Conservation (phyloP, 306 rosid genomes). For the Lathyrus aphaca region DNA sequence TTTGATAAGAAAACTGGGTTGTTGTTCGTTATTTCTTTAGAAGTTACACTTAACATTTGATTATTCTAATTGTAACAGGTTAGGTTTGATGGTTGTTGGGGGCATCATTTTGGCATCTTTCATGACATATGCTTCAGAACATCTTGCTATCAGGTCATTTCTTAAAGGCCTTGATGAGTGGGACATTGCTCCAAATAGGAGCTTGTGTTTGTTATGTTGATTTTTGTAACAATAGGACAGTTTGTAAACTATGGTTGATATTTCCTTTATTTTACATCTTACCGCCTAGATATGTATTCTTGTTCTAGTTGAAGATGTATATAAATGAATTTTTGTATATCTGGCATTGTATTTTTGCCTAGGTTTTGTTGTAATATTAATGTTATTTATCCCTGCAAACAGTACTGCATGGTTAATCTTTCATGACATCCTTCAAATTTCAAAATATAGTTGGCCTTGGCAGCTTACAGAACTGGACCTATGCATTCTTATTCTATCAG, state of each 20-base stretch:
- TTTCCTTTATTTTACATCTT: conserved; percentile 20
- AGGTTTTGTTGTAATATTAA: conserved; percentile 47
- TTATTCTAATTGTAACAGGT: conserved; percentile 53
- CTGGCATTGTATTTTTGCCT: conserved; percentile 23
- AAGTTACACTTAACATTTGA: conserved; percentile 2
- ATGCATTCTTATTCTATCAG: neutral
- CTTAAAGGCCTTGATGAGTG: conserved; percentile 77
- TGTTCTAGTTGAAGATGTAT: conserved; percentile 38
- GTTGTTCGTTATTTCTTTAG: neutral
- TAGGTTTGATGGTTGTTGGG: conserved; percentile 91
- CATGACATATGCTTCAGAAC: conserved; percentile 94
- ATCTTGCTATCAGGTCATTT: conserved; percentile 82
- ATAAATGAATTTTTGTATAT: conserved; percentile 41
- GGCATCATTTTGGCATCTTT: conserved; percentile 81
- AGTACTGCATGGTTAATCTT: neutral
- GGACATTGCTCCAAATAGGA: conserved; percentile 58
- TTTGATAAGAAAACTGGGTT: conserved; percentile 21
- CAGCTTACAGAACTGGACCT: neutral
- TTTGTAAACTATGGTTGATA: conserved; percentile 21
- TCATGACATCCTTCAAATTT: neutral
- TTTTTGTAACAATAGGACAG: conserved; percentile 37
- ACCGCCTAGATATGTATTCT: conserved; percentile 22
- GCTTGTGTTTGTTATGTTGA: conserved; percentile 60
- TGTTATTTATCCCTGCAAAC: conserved; percentile 44
- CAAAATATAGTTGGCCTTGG: neutral